These are phyloP conservation scores for Chlorophyllum brunneum DNA, from an alignment of 768 basidiomycete genomes.

Conservation along the genomic window DNA sequence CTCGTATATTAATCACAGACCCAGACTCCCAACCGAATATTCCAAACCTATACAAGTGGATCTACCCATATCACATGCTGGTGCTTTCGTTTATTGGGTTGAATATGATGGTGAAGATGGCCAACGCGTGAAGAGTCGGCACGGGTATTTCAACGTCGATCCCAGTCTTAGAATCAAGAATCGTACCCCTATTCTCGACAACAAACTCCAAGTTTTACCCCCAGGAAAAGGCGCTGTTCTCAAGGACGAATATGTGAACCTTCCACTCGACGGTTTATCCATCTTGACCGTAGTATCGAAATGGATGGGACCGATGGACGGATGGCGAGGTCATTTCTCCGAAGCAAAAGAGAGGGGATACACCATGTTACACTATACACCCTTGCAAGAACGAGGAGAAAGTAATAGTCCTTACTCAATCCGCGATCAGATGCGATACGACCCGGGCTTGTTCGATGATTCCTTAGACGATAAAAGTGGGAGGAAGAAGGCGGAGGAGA, in stretches of 20 bases:
- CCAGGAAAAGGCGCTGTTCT: slow-evolving; percentile 52
- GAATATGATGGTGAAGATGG: slow-evolving; percentile 76
- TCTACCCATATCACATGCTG: slow-evolving; percentile 93
- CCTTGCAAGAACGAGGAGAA: slow-evolving; percentile 86
- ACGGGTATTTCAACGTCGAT: slow-evolving; percentile 96
- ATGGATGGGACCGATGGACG: slow-evolving; percentile 88
- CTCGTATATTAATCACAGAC: slow-evolving; percentile 17
- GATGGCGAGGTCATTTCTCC: slow-evolving; percentile 77
- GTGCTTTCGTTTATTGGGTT: slow-evolving; percentile 93
- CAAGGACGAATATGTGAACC: slow-evolving; percentile 48
- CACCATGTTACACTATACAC: slow-evolving; percentile 98
- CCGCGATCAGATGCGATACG: slow-evolving; percentile 80
- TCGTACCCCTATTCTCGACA: slow-evolving; percentile 69
- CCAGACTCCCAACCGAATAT: slow-evolving; percentile 79
- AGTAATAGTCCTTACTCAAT: slow-evolving; percentile 95
- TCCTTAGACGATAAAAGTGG: slow-evolving; percentile 44
- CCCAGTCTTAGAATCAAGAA: slow-evolving; percentile 76
- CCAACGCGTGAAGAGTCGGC: slow-evolving; percentile 71
- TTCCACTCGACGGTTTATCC: slow-evolving; percentile 85
- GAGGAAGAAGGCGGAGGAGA: slow-evolving; percentile 52
- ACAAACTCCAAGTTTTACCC: slow-evolving; percentile 47
- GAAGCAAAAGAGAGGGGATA: slow-evolving; percentile 90
- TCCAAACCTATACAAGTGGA: slow-evolving; percentile 92
- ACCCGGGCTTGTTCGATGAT: slow-evolving; percentile 62
- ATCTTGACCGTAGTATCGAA: slow-evolving; percentile 93